Percentiles rank a stretch among this genome's conserved stretches.
These are phyloP conservation scores for Limonium bicolor DNA, from an alignment of 148 eudicot genomes.

Conservation along the genomic window DNA sequence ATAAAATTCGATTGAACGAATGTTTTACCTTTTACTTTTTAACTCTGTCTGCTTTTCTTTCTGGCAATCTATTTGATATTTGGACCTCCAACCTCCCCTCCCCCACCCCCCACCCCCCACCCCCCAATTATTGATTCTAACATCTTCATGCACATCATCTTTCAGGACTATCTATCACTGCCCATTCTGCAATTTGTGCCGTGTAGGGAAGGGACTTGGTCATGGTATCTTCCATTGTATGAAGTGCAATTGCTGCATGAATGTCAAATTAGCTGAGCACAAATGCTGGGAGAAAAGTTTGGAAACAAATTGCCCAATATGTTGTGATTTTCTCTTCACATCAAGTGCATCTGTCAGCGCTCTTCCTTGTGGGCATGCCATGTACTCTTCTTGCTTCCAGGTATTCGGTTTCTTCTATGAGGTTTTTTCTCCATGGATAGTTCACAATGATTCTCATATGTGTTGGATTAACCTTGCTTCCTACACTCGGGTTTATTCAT, in stretches of 20 bases:
- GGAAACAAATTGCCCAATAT: constrained; percentile 87
- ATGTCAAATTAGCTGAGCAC: constrained; percentile 56
- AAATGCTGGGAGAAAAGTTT: constrained; percentile 80
- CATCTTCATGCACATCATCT: constrained; percentile 2
- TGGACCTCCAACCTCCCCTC: too few relatives aligned
- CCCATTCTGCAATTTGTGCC: constrained; percentile 81
- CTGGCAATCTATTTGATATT: constrained; percentile 2
- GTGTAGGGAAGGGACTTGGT: constrained; percentile 70
- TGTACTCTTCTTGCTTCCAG: constrained; percentile 97
- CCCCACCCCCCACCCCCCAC: too few relatives aligned
- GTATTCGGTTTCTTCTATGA: constrained; percentile 13
- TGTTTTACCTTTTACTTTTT: too few relatives aligned
- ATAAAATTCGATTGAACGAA: too few relatives aligned
- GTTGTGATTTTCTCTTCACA: constrained; percentile 85
- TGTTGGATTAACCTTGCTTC: constrained; percentile 1
- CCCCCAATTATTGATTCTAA: too few relatives aligned
- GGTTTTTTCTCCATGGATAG: not conserved
- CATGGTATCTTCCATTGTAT: constrained; percentile 82
- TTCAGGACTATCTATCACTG: constrained; percentile 78
- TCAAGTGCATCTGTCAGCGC: constrained; percentile 75
- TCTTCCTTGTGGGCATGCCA: constrained; percentile 85
- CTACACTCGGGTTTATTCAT: constrained; percentile 49
- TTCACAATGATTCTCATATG: not conserved
- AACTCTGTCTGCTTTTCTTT: too few relatives aligned
- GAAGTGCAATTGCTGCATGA: constrained; percentile 78